Evolutionary conservation across 1,139 yeast genomes (phyloP).

Genomic region (Casaregolazyma suthepensis): DNA sequence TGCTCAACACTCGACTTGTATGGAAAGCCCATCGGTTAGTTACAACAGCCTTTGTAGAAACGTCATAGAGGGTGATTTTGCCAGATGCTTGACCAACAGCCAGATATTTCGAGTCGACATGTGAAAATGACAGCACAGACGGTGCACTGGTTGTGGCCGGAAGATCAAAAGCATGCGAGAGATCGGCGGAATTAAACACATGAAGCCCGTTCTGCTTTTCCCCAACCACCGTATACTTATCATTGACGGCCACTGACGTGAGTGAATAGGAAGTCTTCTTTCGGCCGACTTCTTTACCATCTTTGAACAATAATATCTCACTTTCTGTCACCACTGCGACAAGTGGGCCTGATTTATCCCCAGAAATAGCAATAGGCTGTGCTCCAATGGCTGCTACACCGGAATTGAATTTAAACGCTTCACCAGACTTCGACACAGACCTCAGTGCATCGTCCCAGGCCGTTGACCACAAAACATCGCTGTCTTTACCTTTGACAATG

Average conservation of each 20-base stretch:
- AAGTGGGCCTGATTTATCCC: constrained; percentile 22
- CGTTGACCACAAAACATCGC: constrained; percentile 41
- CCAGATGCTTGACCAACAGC: constrained; percentile 90
- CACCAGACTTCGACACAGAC: constrained; percentile 32
- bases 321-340: constrained; percentile 46
- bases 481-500: constrained; percentile 28
- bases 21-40: constrained; percentile 97
- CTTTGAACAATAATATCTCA: constrained; percentile 36
- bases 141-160: constrained; percentile 59
- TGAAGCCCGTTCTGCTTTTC: constrained; percentile 19
- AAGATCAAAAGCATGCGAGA: constrained; percentile 21
- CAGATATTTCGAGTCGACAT: constrained; percentile 49
- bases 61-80: constrained; percentile 64
- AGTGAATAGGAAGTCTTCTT: constrained; percentile 12
- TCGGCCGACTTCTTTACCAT: constrained; percentile 19
- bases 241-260: constrained; percentile 27
- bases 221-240: constrained; percentile 29
- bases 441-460: constrained; percentile 90
- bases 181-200: constrained; percentile 16
- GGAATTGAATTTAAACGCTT: constrained; percentile 25
- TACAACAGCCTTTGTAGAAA: constrained; percentile 49
- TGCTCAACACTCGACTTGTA: constrained; percentile 69
- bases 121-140: constrained; percentile 61
- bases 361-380: constrained; percentile 60
- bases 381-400: constrained; percentile 36